Percentiles rank a stretch among this genome's conserved stretches.
Conservation (phyloP, 169 alveolate genomes). For the Plasmodium gaboni region DNA sequence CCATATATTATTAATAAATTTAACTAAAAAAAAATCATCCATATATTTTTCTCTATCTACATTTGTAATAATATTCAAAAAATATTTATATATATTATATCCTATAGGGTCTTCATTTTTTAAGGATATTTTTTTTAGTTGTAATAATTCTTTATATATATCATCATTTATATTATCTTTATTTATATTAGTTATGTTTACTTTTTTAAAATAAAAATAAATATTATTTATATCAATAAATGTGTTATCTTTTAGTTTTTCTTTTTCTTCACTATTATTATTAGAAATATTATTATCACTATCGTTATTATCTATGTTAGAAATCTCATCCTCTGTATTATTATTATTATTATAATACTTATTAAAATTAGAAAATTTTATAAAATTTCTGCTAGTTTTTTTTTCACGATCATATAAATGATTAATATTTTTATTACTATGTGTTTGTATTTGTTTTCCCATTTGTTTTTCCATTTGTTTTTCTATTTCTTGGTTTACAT, state of each 20-base stretch:
- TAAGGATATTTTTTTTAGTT: constrained; percentile 33
- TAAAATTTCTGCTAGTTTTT: background rate
- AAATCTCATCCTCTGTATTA: background rate
- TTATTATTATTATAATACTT: too few species aligned
- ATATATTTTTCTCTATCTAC: constrained; percentile 69
- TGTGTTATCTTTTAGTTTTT: background rate
- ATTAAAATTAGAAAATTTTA: background rate
- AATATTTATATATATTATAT: constrained; percentile 56
- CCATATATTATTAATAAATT: constrained; percentile 74
- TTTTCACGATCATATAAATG: background rate
- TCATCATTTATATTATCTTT: constrained; percentile 71
- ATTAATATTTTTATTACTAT: background rate
- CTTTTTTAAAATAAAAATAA: constrained; percentile 74
- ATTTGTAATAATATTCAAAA: constrained; percentile 67
- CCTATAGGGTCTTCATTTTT: constrained; percentile 68
- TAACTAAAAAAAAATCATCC: constrained; percentile 63
- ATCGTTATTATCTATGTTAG: background rate
- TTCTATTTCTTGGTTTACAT: too few species aligned
- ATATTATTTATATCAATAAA: constrained; percentile 67
- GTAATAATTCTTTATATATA: constrained; percentile 60
- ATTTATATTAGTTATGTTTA: constrained; percentile 66
- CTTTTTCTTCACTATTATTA: background rate
- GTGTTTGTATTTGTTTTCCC: too few species aligned
- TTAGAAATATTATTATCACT: background rate
- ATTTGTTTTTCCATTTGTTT: too few species aligned